A percentile compares a stretch with the other conserved stretches of the same genome.
phyloP scores from a whole-genome alignment of 305 asterid genomes.

The Fraxinus velutina region DNA sequence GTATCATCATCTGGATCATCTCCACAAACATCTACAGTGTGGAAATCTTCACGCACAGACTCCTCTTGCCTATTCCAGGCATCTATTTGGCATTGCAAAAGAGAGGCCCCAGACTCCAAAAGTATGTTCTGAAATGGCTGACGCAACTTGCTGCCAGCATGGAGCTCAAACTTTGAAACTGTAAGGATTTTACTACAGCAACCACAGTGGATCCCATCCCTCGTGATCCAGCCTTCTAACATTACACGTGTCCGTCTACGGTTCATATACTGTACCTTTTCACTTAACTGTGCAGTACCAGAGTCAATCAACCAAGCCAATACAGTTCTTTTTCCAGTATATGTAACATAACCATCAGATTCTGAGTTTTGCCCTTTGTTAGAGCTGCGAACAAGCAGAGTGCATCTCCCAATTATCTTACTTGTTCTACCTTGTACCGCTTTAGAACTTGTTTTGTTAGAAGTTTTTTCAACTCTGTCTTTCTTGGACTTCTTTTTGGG shows the following conservation, averaged over 20 bases:
- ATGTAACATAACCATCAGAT: constrained; percentile 65
- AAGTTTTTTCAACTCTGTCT: constrained; percentile 27
- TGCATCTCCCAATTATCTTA: constrained; percentile 74
- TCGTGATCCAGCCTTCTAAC: constrained; percentile 94
- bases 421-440: constrained; percentile 63
- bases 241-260: constrained; percentile 63
- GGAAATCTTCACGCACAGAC: constrained; percentile 48
- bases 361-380: constrained; percentile 55
- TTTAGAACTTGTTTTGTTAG: constrained; percentile 27
- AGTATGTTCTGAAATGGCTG: constrained; percentile 80
- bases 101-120: constrained; percentile 81
- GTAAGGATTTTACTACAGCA: constrained; percentile 95
- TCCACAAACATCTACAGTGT: constrained; percentile 55
- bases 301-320: constrained; percentile 84
- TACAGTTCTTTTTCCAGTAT: constrained; percentile 77
- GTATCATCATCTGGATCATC: constrained; percentile 96
- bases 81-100: constrained; percentile 83
- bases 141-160: constrained; percentile 91
- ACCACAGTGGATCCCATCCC: constrained; percentile 93
- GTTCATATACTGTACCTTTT: constrained; percentile 90
- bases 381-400: constrained; percentile 70
- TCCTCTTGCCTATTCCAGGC: constrained; percentile 91
- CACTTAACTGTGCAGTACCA: constrained; percentile 58
- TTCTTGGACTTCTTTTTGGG: constrained; percentile 31
- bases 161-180: constrained; percentile 91